Evolutionary conservation across 2,329 filamentous ascomycete genomes (phyloP).

Genomic region (Arthrobotrys sphaeroides): DNA sequence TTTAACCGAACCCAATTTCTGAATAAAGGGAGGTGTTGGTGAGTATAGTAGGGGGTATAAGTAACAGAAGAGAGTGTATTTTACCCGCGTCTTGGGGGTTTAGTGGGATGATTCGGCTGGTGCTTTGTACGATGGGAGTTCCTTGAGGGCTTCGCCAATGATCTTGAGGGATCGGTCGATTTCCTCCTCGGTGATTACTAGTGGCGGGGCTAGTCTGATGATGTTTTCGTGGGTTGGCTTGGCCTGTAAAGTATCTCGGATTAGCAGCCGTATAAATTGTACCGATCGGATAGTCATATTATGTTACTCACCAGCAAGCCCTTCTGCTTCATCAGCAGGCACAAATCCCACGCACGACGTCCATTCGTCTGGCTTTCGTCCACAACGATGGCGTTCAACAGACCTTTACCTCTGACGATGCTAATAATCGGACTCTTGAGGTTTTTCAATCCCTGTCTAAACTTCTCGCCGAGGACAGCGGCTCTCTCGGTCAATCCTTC

Average conservation of each 20-base stretch:
- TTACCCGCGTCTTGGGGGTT: too few relatives aligned
- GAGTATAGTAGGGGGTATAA: neutral
- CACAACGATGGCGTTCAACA: constrained; percentile 95
- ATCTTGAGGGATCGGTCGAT: constrained; percentile 79
- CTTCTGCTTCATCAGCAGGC: constrained; percentile 93
- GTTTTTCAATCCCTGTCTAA: constrained; percentile 79
- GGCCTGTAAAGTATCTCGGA: constrained; percentile 71
- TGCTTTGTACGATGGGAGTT: constrained; percentile 65
- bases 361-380: constrained; percentile 87
- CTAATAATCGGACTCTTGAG: constrained; percentile 84
- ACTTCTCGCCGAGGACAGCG: constrained; percentile 79
- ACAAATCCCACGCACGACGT: constrained; percentile 88
- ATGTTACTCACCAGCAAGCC: constrained; percentile 79
- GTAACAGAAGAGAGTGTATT: neutral
- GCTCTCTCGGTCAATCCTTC: constrained; percentile 86
- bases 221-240: constrained; percentile 99
- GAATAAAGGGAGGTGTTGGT: too few relatives aligned
- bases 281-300: constrained; percentile 40
- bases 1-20: neutral
- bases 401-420: constrained; percentile 85
- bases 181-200: constrained; percentile 91
- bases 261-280: neutral
- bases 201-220: constrained; percentile 93
- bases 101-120: constrained; percentile 24
- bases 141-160: constrained; percentile 81